These are phyloP conservation scores for Zizania latifolia DNA, from an alignment of 176 grass and related monocot genomes.

Conservation along the genomic window DNA sequence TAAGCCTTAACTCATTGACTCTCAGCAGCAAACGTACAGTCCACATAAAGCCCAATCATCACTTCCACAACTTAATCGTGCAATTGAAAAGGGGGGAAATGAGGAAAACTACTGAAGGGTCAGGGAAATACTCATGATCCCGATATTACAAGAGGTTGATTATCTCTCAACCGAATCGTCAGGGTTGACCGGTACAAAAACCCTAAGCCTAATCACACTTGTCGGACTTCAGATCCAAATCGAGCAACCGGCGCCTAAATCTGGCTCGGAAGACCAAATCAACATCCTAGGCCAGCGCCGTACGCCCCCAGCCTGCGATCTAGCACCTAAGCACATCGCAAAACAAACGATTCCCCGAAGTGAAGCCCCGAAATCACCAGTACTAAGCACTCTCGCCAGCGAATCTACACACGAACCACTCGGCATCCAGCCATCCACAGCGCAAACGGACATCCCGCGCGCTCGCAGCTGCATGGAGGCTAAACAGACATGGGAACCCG, in stretches of 20 bases:
- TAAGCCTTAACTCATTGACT: background rate
- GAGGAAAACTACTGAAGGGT: background rate
- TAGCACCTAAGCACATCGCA: background rate
- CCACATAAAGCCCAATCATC: background rate
- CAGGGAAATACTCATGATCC: background rate
- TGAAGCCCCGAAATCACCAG: conserved; percentile 2
- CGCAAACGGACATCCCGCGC: background rate
- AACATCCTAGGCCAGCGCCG: background rate
- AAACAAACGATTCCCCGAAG: background rate
- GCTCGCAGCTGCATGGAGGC: background rate
- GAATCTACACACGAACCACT: background rate
- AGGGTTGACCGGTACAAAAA: conserved; percentile 6
- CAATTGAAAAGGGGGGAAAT: background rate
- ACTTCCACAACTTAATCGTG: background rate
- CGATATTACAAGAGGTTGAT: background rate
- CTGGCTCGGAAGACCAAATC: background rate
- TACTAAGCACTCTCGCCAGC: background rate
- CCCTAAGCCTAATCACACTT: background rate
- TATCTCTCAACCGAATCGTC: background rate
- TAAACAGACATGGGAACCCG: background rate
- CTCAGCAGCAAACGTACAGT: background rate
- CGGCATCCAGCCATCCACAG: background rate
- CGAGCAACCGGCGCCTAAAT: background rate
- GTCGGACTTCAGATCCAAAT: conserved; percentile 27
- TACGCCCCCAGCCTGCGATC: background rate